Evolutionary conservation across 2,329 filamentous ascomycete genomes (phyloP).

Genomic region (Hypoxylon sp.): DNA sequence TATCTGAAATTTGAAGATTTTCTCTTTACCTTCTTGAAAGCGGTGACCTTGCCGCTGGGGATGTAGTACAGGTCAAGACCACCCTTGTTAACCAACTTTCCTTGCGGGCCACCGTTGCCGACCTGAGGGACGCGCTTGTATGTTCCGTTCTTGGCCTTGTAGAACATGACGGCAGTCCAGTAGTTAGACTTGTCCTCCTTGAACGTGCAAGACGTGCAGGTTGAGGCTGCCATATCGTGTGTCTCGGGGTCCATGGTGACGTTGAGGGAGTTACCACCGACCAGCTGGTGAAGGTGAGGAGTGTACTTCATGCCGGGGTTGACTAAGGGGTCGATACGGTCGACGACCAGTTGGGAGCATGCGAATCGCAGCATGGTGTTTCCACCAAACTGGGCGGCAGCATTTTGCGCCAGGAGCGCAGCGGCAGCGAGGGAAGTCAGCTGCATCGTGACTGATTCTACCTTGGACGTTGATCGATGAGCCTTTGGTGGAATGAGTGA

Average conservation of each 20-base stretch:
- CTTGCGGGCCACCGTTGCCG: conserved; percentile 62
- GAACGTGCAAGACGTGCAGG: conserved; percentile 62
- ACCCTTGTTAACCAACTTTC: conserved; percentile 60
- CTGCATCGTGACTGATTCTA: conserved; percentile 52
- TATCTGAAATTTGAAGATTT: neutral
- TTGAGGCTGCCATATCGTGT: conserved; percentile 57
- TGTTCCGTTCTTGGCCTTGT: conserved; percentile 60
- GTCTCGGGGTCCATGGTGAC: conserved; percentile 58
- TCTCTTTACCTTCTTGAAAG: conserved; percentile 57
- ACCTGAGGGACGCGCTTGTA: conserved; percentile 62
- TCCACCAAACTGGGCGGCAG: conserved; percentile 51
- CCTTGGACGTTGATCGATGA: conserved; percentile 26
- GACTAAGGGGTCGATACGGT: conserved; percentile 63
- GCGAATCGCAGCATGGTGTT: conserved; percentile 63
- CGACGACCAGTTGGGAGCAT: conserved; percentile 64
- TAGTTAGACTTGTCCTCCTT: conserved; percentile 63
- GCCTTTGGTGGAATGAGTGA: conserved; percentile 17
- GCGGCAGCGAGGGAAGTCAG: conserved; percentile 53
- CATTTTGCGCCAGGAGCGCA: conserved; percentile 53
- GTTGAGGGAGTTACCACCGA: conserved; percentile 63
- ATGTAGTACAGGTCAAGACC: conserved; percentile 63
- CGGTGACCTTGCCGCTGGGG: conserved; percentile 59
- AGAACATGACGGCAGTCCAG: conserved; percentile 64
- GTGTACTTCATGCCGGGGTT: conserved; percentile 62
- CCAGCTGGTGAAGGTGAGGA: conserved; percentile 64